Conservation (phyloP, 2,329 filamentous ascomycete genomes). For the Monilinia aucupariae region DNA sequence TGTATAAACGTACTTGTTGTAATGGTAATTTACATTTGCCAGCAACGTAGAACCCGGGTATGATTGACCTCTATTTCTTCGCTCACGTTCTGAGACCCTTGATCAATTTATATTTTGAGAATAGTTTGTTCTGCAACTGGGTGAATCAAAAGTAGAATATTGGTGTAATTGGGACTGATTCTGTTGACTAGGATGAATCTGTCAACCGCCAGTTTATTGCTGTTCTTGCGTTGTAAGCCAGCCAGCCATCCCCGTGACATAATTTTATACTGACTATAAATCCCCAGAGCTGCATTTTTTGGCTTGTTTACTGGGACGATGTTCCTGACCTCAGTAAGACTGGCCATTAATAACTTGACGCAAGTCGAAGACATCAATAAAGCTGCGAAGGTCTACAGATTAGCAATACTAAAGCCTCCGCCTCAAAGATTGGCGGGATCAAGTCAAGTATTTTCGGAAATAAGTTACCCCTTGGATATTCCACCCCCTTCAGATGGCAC, state of each 20-base stretch:
- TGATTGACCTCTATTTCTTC: slow-evolving; percentile 9
- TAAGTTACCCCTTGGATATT: slow-evolving; percentile 52
- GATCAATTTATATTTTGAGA: too few species aligned
- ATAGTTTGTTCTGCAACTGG: background rate
- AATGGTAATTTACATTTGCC: slow-evolving; percentile 54
- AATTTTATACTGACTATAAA: slow-evolving; percentile 3
- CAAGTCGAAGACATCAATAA: slow-evolving; percentile 73
- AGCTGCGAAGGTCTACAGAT: slow-evolving; percentile 56
- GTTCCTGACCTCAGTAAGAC: slow-evolving; percentile 64
- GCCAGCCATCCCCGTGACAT: slow-evolving; percentile 8
- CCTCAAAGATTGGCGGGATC: slow-evolving; percentile 21
- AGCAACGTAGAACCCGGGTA: slow-evolving; percentile 39
- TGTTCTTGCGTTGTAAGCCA: slow-evolving; percentile 54
- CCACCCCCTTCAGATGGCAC: background rate
- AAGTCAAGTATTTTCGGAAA: slow-evolving; percentile 42
- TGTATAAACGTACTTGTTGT: slow-evolving; percentile 60
- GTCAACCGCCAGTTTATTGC: slow-evolving; percentile 60
- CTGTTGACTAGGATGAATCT: slow-evolving; percentile 24
- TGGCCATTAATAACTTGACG: slow-evolving; percentile 68
- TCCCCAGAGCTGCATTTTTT: slow-evolving; percentile 56
- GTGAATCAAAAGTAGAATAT: background rate
- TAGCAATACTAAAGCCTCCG: slow-evolving; percentile 65
- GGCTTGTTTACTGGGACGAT: slow-evolving; percentile 76
- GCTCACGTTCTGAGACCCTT: background rate
- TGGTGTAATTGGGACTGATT: slow-evolving; percentile 1